Evolutionary conservation across 306 rosid species (phyloP).

Genomic region (Prunus salicina): DNA sequence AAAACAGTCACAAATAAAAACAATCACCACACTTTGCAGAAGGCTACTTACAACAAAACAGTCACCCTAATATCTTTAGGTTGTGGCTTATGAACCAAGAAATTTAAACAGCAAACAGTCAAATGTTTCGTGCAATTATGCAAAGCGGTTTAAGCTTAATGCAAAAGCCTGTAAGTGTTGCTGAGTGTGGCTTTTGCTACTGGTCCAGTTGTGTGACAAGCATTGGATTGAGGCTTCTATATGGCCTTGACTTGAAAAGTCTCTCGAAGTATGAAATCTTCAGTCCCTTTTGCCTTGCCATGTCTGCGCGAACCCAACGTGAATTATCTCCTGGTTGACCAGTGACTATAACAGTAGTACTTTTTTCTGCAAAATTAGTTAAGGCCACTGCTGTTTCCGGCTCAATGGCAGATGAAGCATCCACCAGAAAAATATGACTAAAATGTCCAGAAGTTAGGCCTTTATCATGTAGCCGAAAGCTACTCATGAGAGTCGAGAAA

Average conservation of each 20-base stretch:
- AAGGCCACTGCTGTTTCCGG: constrained; percentile 31
- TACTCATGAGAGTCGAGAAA: constrained; percentile 38
- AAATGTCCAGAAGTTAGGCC: constrained; percentile 33
- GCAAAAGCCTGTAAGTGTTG: not conserved
- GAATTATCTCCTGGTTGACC: constrained; percentile 19
- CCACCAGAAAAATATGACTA: constrained; percentile 33
- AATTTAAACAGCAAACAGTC: too few species aligned
- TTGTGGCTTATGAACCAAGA: too few species aligned
- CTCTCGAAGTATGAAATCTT: constrained; percentile 26
- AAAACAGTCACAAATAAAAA: too few species aligned
- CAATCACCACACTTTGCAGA: too few species aligned
- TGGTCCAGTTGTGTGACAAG: not conserved
- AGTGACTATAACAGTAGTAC: constrained; percentile 30
- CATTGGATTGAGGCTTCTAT: not conserved
- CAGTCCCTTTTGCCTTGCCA: constrained; percentile 29
- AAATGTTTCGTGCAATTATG: too few species aligned
- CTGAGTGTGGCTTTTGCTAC: too few species aligned
- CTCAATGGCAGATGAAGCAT: constrained; percentile 34
- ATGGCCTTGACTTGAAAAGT: constrained; percentile 6
- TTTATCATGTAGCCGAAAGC: constrained; percentile 23
- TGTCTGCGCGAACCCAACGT: constrained; percentile 18
- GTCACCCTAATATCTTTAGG: too few species aligned
- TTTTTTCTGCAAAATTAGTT: constrained; percentile 29
- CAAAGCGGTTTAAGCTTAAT: too few species aligned
- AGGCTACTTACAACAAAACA: too few species aligned